Evolutionary conservation across 2,329 filamentous ascomycete genomes (phyloP).

Genomic region (Botrytis deweyae): DNA sequence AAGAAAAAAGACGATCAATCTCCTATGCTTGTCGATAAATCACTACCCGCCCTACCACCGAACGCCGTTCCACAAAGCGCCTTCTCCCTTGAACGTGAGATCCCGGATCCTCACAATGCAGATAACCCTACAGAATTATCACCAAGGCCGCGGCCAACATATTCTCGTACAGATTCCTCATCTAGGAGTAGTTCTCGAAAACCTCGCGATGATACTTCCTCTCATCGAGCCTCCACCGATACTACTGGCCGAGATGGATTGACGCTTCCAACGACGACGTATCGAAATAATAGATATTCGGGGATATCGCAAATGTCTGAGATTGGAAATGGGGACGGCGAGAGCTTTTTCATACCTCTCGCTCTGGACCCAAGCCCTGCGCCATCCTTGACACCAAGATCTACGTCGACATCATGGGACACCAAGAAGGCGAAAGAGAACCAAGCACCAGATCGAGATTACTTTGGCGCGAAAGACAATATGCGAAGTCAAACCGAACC

Average conservation of each 20-base stretch:
- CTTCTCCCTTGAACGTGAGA: slow-evolving; percentile 57
- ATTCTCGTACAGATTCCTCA: slow-evolving; percentile 53
- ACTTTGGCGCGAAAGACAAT: slow-evolving; percentile 53
- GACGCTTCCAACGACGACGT: slow-evolving; percentile 71
- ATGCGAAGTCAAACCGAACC: slow-evolving; percentile 43
- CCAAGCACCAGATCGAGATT: slow-evolving; percentile 50
- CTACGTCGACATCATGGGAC: slow-evolving; percentile 49
- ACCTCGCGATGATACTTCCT: slow-evolving; percentile 46
- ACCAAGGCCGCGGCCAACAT: slow-evolving; percentile 56
- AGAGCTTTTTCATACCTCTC: slow-evolving; percentile 72
- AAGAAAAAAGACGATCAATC: slow-evolving; percentile 64
- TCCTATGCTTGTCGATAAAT: slow-evolving; percentile 81
- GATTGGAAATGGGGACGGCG: slow-evolving; percentile 42
- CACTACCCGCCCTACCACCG: slow-evolving; percentile 83
- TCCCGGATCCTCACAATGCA: slow-evolving; percentile 58
- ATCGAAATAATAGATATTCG: slow-evolving; percentile 77
- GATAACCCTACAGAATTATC: slow-evolving; percentile 70
- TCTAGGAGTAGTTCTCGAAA: slow-evolving; percentile 53
- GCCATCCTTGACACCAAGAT: slow-evolving; percentile 51
- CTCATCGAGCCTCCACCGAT: slow-evolving; percentile 50
- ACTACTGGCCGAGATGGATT: slow-evolving; percentile 56
- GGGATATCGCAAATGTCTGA: slow-evolving; percentile 56
- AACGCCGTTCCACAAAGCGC: slow-evolving; percentile 63
- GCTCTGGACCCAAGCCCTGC: slow-evolving; percentile 69
- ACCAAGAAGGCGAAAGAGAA: slow-evolving; percentile 43